These are phyloP conservation scores for Tephrocybe sp. DNA, from an alignment of 768 basidiomycete species.

Conservation along the genomic window DNA sequence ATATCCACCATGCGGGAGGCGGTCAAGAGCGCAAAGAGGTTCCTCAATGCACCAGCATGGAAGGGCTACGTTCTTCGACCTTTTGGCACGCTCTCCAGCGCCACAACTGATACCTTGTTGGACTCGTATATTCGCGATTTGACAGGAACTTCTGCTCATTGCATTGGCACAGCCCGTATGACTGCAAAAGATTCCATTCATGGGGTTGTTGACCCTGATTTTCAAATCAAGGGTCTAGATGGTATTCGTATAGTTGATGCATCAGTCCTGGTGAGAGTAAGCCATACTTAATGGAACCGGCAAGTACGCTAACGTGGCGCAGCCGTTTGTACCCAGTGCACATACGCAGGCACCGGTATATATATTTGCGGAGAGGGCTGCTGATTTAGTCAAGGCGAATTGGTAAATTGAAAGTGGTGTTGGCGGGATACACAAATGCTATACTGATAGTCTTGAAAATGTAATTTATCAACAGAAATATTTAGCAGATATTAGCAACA, in stretches of 20 bases:
- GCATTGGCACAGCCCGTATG: conserved; percentile 14
- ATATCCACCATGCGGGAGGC: conserved; percentile 15
- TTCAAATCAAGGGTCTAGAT: conserved; percentile 14
- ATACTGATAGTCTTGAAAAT: too few species aligned
- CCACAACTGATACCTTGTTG: conserved; percentile 7
- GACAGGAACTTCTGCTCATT: conserved; percentile 11
- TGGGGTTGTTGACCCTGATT: conserved; percentile 20
- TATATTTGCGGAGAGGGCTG: conserved; percentile 18
- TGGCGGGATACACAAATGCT: too few species aligned
- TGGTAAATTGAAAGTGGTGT: too few species aligned
- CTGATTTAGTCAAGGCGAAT: conserved; percentile 15
- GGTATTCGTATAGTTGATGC: conserved; percentile 21
- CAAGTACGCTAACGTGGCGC: neutral
- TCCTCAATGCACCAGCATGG: conserved; percentile 15
- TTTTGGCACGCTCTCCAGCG: conserved; percentile 10
- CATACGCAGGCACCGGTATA: conserved; percentile 18
- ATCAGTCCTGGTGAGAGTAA: conserved; percentile 16
- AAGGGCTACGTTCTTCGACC: conserved; percentile 12
- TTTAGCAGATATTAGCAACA: too few species aligned
- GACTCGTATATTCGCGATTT: conserved; percentile 9
- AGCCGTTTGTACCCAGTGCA: conserved; percentile 16
- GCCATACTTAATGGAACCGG: neutral
- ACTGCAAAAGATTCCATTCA: conserved; percentile 8
- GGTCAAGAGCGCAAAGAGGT: conserved; percentile 15
- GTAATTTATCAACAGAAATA: too few species aligned